Evolutionary conservation across 352 stramenopile genomes (phyloP).

Genomic region (Pythium brachiatum): DNA sequence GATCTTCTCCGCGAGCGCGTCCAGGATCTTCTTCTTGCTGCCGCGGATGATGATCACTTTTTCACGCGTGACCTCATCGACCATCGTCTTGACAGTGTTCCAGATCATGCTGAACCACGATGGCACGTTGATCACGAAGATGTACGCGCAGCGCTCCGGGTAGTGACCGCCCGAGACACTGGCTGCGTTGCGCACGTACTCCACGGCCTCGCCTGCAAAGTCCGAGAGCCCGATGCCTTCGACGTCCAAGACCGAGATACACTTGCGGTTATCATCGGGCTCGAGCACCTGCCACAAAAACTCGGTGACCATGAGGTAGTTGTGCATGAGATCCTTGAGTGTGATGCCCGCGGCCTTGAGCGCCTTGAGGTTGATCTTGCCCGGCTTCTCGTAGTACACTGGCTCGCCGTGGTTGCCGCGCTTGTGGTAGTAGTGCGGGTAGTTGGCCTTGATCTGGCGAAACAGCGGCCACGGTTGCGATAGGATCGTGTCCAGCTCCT

Average conservation of each 20-base stretch:
- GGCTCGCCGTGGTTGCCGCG: conserved; percentile 72
- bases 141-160: conserved; percentile 91
- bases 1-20: conserved; percentile 71
- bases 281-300: conserved; percentile 86
- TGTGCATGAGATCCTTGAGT: conserved; percentile 80
- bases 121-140: conserved; percentile 94
- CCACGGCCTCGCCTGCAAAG: conserved; percentile 83
- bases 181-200: conserved; percentile 78
- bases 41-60: conserved; percentile 91
- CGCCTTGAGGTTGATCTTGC: conserved; percentile 86
- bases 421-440: conserved; percentile 90
- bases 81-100: conserved; percentile 90
- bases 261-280: conserved; percentile 82
- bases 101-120: conserved; percentile 93
- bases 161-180: conserved; percentile 90
- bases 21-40: conserved; percentile 77
- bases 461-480: conserved; percentile 63
- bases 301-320: conserved; percentile 85
- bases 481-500: conserved; percentile 82
- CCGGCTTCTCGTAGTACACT: conserved; percentile 87
- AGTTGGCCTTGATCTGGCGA: conserved; percentile 89
- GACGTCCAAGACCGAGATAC: conserved; percentile 83
- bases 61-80: conserved; percentile 91
- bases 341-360: conserved; percentile 74
- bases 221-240: conserved; percentile 82